A percentile compares a stretch with the other conserved stretches of the same genome.
phyloP scores from a whole-genome alignment of 1,139 yeast species.

The Sugiyamaella grinbergsii region DNA sequence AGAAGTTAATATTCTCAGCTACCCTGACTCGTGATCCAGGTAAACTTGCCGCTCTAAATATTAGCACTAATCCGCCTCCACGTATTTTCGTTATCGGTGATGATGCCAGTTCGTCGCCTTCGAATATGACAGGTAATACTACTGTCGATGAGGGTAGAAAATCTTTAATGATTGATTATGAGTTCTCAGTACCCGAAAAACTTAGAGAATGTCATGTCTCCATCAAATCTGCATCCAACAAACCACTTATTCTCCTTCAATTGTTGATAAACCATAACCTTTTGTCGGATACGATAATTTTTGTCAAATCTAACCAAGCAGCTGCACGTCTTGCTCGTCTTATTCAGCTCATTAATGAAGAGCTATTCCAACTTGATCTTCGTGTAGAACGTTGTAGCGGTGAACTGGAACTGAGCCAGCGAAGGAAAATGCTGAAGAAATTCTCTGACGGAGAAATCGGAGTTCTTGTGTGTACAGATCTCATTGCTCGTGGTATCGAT shows the following conservation, averaged over 20 bases:
- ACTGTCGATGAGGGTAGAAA: slow-evolving; percentile 31
- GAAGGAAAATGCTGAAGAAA: slow-evolving; percentile 49
- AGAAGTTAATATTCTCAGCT: slow-evolving; percentile 84
- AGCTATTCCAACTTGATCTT: slow-evolving; percentile 31
- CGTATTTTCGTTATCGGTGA: slow-evolving; percentile 65
- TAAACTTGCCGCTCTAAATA: slow-evolving; percentile 67
- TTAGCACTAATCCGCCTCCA: slow-evolving; percentile 66
- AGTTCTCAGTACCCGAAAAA: slow-evolving; percentile 48
- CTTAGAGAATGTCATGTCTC: slow-evolving; percentile 40
- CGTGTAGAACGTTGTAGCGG: slow-evolving; percentile 42
- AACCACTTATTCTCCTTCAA: slow-evolving; percentile 71
- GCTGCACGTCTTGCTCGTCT: slow-evolving; percentile 73
- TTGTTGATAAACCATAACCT: slow-evolving; percentile 48
- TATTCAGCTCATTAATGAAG: slow-evolving; percentile 50
- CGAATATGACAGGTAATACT: no score
- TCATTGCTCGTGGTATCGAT: slow-evolving; percentile 94
- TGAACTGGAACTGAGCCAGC: slow-evolving; percentile 41
- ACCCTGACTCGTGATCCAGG: slow-evolving; percentile 94
- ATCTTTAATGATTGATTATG: slow-evolving; percentile 51
- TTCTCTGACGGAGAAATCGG: slow-evolving; percentile 56
- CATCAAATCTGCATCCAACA: slow-evolving; percentile 46
- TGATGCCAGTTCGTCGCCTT: no score
- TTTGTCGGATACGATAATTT: slow-evolving; percentile 53
- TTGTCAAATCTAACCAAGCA: slow-evolving; percentile 85
- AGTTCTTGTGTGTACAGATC: slow-evolving; percentile 82